phyloP scores from a whole-genome alignment of 2,329 filamentous ascomycete genomes.

The Pseudodiploospora longispora region DNA sequence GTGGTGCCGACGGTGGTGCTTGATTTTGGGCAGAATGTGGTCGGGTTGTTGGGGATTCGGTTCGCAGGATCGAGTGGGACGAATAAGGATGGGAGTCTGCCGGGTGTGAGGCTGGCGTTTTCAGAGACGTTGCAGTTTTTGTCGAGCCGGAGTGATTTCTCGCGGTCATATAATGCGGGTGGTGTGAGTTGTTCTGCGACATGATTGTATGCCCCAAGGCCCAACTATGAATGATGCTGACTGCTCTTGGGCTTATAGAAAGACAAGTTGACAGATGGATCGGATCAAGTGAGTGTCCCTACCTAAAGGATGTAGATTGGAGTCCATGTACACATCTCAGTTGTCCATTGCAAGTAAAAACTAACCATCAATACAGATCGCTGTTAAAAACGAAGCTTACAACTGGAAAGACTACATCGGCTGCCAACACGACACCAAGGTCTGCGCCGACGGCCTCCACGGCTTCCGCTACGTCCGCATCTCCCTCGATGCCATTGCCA shows the following conservation, averaged over 20 bases:
- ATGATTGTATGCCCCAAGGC: too few species aligned
- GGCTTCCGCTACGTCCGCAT: conserved; percentile 46
- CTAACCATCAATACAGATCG: conserved; percentile 25
- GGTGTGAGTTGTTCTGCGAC: conserved; percentile 14
- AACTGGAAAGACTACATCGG: conserved; percentile 38
- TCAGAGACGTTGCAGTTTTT: conserved; percentile 40
- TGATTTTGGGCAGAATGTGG: conserved; percentile 43
- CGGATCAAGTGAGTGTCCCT: conserved; percentile 28
- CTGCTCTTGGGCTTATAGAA: conserved; percentile 6
- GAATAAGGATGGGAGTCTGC: conserved; percentile 18
- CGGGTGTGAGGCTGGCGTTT: conserved; percentile 38
- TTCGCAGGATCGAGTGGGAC: conserved; percentile 27
- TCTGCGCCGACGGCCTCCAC: conserved; percentile 45
- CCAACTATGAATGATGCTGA: too few species aligned
- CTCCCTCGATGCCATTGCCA: conserved; percentile 33
- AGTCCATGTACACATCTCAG: too few species aligned
- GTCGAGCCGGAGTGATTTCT: conserved; percentile 37
- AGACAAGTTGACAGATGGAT: conserved; percentile 32
- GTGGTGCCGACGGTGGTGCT: conserved; percentile 27
- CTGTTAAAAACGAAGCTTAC: conserved; percentile 32
- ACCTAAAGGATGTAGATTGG: too few species aligned
- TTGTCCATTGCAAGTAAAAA: too few species aligned
- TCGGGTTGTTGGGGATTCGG: conserved; percentile 33
- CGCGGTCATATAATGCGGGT: conserved; percentile 33
- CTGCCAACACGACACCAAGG: conserved; percentile 32